Conservation (phyloP, 192 early-diverging fungal species). For the Martensiomyces pterosporus region DNA sequence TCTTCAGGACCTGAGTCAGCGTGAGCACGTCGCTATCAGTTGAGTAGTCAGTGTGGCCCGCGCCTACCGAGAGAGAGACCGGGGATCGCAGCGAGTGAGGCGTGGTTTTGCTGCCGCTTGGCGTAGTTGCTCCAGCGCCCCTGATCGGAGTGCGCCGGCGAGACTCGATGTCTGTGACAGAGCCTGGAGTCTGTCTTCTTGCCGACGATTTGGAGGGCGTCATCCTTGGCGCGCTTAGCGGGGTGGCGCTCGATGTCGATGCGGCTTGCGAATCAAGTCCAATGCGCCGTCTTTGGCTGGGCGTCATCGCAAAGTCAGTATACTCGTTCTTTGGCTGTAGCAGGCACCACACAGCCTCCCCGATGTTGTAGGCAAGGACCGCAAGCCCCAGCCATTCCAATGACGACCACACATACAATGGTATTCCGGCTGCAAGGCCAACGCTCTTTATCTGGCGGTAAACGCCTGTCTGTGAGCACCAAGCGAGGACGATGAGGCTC, state of each 20-base stretch:
- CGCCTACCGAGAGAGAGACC: slow-evolving; percentile 4
- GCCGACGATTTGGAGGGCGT: slow-evolving; percentile 19
- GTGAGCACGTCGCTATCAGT: slow-evolving; percentile 22
- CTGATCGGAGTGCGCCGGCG: slow-evolving; percentile 27
- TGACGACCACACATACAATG: slow-evolving; percentile 14
- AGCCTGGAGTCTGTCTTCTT: slow-evolving; percentile 4
- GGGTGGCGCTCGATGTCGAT: slow-evolving; percentile 9
- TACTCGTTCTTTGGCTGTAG: slow-evolving; percentile 39
- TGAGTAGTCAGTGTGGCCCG: slow-evolving; percentile 10
- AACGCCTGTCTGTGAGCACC: slow-evolving; percentile 31
- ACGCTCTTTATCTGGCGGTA: slow-evolving; percentile 24
- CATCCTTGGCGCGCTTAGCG: slow-evolving; percentile 28
- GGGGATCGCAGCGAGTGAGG: slow-evolving; percentile 31
- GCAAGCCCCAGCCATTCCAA: slow-evolving; percentile 26
- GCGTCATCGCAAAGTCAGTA: slow-evolving; percentile 27
- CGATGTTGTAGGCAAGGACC: slow-evolving; percentile 37
- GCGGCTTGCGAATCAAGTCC: slow-evolving; percentile 23
- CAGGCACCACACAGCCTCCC: slow-evolving; percentile 44
- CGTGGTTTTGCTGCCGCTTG: slow-evolving; percentile 7
- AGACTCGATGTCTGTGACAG: slow-evolving; percentile 26
- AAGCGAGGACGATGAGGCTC: slow-evolving; percentile 20
- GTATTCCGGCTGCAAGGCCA: slow-evolving; percentile 9
- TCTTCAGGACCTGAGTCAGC: slow-evolving; percentile 33
- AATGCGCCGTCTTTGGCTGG: slow-evolving; percentile 34
- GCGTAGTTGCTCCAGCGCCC: not conserved